A percentile compares a stretch with the other conserved stretches of the same genome.
Evolutionary conservation across 345 rosid genomes (phyloP).

Genomic region (Pistacia atlantica): DNA sequence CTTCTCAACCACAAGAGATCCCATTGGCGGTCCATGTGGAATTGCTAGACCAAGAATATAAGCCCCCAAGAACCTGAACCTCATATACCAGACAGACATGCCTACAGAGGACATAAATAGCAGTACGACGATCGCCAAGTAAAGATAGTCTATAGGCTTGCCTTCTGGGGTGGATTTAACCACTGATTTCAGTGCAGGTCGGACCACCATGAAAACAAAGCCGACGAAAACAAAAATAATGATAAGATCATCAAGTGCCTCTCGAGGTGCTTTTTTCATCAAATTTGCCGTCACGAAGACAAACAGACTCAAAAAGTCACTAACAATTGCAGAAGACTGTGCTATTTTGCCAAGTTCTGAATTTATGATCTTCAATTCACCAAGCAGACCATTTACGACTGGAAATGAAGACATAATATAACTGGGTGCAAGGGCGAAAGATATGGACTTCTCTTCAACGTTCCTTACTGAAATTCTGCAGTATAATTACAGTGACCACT

Average conservation of each 20-base stretch:
- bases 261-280: no score
- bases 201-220: neutral
- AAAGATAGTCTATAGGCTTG: neutral
- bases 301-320: neutral
- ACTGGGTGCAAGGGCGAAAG: constrained; percentile 22
- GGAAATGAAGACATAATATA: constrained; percentile 30
- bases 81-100: neutral
- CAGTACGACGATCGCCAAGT: neutral
- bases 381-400: constrained; percentile 42
- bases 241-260: neutral
- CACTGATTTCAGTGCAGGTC: neutral
- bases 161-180: constrained; percentile 7
- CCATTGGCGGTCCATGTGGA: constrained; percentile 35
- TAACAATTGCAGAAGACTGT: constrained; percentile 18
- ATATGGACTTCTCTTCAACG: neutral
- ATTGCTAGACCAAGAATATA: constrained; percentile 20
- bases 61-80: neutral
- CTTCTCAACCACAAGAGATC: constrained; percentile 30
- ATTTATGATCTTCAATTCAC: constrained; percentile 17
- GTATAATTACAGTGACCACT: neutral
- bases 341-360: constrained; percentile 30
- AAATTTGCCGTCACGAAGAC: neutral
- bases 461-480: neutral
- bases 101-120: neutral
- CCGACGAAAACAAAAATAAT: neutral